Conservation (phyloP, 345 rosid genomes). For the Noccaea caerulescens region DNA sequence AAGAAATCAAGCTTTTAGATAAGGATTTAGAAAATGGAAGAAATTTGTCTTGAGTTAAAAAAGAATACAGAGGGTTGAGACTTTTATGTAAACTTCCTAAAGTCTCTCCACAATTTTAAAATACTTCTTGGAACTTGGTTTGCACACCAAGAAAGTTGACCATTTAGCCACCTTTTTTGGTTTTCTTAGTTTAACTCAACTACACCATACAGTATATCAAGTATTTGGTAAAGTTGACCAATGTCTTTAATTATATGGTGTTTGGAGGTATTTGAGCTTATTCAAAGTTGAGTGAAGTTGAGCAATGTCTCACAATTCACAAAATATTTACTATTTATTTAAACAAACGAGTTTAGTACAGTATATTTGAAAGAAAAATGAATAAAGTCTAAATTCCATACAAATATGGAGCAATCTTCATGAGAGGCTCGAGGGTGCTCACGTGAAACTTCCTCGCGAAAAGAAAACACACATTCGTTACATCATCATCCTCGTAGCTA, state of each 20-base stretch:
- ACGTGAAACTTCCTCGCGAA: conserved; percentile 59
- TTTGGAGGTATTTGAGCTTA: too few species aligned
- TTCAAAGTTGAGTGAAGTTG: too few species aligned
- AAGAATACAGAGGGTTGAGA: too few species aligned
- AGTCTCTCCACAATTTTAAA: background rate
- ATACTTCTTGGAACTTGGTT: conserved; percentile 12
- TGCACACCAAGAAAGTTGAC: conserved; percentile 39
- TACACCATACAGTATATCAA: background rate
- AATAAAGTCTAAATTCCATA: conserved; percentile 14
- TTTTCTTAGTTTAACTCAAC: background rate
- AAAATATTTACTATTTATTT: background rate
- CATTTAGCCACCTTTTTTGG: background rate
- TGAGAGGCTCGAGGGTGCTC: conserved; percentile 53
- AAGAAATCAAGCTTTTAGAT: too few species aligned
- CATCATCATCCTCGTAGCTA: conserved; percentile 45
- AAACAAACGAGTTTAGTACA: background rate
- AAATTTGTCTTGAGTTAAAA: background rate
- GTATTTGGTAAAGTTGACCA: too few species aligned
- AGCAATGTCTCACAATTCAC: too few species aligned
- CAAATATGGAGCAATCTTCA: conserved; percentile 44
- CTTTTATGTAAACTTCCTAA: too few species aligned
- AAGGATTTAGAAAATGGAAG: background rate
- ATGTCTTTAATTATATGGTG: too few species aligned
- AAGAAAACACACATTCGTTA: conserved; percentile 47
- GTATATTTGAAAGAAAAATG: background rate